These are phyloP conservation scores for Aureobasidium sp. DNA, from an alignment of 2,329 filamentous ascomycete genomes.

Conservation along the genomic window DNA sequence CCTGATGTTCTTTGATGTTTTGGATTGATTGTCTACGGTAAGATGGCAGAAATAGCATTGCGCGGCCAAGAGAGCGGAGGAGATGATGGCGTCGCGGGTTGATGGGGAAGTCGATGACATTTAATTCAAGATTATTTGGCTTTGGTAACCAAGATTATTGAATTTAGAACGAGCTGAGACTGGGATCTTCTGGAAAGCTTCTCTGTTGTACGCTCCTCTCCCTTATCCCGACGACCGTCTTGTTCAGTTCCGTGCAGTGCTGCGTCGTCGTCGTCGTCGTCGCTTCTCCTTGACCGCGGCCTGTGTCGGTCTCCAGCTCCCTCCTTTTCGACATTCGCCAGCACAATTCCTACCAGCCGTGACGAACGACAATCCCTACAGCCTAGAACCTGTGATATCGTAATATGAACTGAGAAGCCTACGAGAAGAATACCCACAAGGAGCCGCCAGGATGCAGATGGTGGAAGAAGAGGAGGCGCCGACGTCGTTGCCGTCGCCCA, in stretches of 20 bases:
- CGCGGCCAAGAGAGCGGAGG: conserved; percentile 3
- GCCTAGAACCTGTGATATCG: neutral
- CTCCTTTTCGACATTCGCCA: conserved; percentile 6
- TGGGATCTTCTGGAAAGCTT: neutral
- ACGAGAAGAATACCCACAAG: neutral
- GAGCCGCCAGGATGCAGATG: conserved; percentile 15
- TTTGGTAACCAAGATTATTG: too few species aligned
- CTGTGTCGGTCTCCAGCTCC: neutral
- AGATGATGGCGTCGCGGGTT: conserved; percentile 17
- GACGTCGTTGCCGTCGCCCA: conserved; percentile 15
- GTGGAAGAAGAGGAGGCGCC: conserved; percentile 19
- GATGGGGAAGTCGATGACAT: neutral
- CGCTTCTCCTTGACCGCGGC: neutral
- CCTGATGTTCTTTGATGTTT: neutral
- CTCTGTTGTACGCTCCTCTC: neutral
- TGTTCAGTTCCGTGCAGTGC: too few species aligned
- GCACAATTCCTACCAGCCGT: neutral
- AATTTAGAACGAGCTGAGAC: neutral
- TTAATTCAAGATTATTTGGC: neutral
- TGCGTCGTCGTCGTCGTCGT: too few species aligned
- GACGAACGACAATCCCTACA: conserved; percentile 6
- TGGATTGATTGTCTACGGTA: neutral
- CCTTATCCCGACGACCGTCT: neutral
- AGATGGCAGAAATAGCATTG: neutral
- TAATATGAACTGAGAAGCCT: conserved; percentile 9